phyloP scores from a whole-genome alignment of 2,329 filamentous ascomycete species.

The Parafenestella ontariensis region DNA sequence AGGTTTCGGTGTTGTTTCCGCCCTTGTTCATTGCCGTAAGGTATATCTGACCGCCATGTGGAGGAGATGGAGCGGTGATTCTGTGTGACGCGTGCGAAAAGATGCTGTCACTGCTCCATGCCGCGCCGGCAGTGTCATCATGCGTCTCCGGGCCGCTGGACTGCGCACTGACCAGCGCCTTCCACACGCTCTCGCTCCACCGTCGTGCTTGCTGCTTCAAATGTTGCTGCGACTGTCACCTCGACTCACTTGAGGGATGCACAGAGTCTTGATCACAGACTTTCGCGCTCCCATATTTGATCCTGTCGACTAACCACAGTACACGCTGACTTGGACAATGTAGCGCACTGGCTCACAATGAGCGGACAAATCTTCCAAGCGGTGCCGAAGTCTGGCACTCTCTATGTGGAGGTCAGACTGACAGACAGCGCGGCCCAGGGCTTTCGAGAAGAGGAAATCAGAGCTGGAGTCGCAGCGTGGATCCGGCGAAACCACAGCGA shows the following conservation, averaged over 20 bases:
- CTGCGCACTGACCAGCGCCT: not conserved
- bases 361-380: not conserved
- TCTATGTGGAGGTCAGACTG: constrained; percentile 19
- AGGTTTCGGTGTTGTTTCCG: constrained; percentile 21
- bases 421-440: not conserved
- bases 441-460: constrained; percentile 6
- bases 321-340: not conserved
- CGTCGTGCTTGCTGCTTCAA: not conserved
- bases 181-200: not conserved
- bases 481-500: constrained; percentile 19
- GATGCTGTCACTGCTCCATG: not conserved
- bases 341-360: not conserved
- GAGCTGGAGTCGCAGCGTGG: constrained; percentile 45
- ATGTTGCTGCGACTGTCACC: not conserved
- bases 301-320: not conserved
- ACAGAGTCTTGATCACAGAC: not conserved
- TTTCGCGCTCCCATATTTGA: not conserved
- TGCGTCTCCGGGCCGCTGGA: constrained; percentile 3
- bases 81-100: constrained; percentile 6
- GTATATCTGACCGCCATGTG: constrained; percentile 16
- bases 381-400: not conserved
- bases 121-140: constrained; percentile 13
- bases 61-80: constrained; percentile 8
- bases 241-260: not conserved
- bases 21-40: constrained; percentile 27